Evolutionary conservation across 2,329 filamentous ascomycete species (phyloP).

Genomic region (Arthroderma sp.): DNA sequence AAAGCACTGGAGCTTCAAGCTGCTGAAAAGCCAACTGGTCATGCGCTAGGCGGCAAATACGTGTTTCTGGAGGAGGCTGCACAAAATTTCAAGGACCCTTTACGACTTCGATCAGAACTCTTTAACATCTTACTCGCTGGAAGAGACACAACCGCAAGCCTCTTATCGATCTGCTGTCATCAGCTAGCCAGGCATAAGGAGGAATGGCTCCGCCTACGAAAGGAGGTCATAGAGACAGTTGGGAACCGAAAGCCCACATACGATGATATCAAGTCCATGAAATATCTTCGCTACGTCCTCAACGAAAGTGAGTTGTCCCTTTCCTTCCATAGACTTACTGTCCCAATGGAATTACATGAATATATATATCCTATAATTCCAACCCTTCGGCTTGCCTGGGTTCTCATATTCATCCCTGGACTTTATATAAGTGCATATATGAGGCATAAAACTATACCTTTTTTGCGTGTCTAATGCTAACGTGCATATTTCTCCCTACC

Average conservation of each 20-base stretch:
- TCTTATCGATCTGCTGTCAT: constrained; percentile 38
- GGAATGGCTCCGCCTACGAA: constrained; percentile 29
- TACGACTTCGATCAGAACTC: constrained; percentile 38
- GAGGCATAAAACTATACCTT: not conserved
- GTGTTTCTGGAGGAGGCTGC: constrained; percentile 41
- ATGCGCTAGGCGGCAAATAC: constrained; percentile 24
- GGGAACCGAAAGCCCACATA: constrained; percentile 35
- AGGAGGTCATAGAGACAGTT: constrained; percentile 28
- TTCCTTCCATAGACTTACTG: not conserved
- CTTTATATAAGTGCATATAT: not conserved
- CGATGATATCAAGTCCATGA: constrained; percentile 31
- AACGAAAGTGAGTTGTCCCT: constrained; percentile 23
- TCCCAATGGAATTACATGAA: not conserved
- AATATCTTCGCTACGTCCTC: constrained; percentile 28
- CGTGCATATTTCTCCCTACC: not conserved
- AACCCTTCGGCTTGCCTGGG: too few relatives aligned
- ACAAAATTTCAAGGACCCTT: constrained; percentile 35
- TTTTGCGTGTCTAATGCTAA: not conserved
- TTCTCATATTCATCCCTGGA: too few relatives aligned
- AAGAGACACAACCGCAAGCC: constrained; percentile 43
- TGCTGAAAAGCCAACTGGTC: constrained; percentile 9
- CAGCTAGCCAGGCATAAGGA: constrained; percentile 33
- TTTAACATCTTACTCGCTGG: constrained; percentile 43
- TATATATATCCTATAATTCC: not conserved
- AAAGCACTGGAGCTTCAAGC: constrained; percentile 18